Conservation (phyloP, 2,329 filamentous ascomycete genomes). For the Stagonosporopsis vannaccii region DNA sequence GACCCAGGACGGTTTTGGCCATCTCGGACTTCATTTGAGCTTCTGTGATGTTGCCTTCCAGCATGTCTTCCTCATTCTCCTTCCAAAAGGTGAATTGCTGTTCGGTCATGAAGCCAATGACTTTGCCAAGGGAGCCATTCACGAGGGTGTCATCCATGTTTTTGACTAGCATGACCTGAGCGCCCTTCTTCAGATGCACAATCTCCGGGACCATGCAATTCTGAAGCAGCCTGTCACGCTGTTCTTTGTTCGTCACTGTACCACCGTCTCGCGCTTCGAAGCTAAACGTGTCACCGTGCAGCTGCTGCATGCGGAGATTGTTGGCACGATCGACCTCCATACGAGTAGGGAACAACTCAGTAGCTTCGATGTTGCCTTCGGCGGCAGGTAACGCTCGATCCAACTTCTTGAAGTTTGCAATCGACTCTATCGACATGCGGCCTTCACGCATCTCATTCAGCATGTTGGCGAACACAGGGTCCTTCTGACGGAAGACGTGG, state of each 20-base stretch:
- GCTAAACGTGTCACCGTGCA: slow-evolving; percentile 71
- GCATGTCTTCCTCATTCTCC: slow-evolving; percentile 64
- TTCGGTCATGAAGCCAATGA: slow-evolving; percentile 80
- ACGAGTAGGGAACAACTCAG: slow-evolving; percentile 92
- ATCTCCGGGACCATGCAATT: slow-evolving; percentile 92
- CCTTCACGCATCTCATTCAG: slow-evolving; percentile 97
- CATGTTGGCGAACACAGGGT: slow-evolving; percentile 89
- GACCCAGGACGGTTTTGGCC: slow-evolving; percentile 57
- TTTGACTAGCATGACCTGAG: slow-evolving; percentile 99
- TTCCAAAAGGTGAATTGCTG: slow-evolving; percentile 66
- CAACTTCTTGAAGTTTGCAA: slow-evolving; percentile 77
- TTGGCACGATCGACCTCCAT: slow-evolving; percentile 91
- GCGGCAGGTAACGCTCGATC: slow-evolving; percentile 67
- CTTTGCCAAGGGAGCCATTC: slow-evolving; percentile 90
- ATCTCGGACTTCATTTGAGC: slow-evolving; percentile 53
- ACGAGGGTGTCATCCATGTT: slow-evolving; percentile 94
- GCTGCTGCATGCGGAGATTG: slow-evolving; percentile 70
- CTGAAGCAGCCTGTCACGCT: slow-evolving; percentile 78
- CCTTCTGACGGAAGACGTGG: slow-evolving; percentile 94
- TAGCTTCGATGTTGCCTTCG: slow-evolving; percentile 80
- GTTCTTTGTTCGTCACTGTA: slow-evolving; percentile 66
- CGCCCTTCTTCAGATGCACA: slow-evolving; percentile 85
- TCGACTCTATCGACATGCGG: slow-evolving; percentile 76
- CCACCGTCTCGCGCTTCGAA: slow-evolving; percentile 82
- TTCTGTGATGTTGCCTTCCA: slow-evolving; percentile 56